phyloP scores from a whole-genome alignment of 2,329 filamentous ascomycete species.

The Samsoniella hepiali region DNA sequence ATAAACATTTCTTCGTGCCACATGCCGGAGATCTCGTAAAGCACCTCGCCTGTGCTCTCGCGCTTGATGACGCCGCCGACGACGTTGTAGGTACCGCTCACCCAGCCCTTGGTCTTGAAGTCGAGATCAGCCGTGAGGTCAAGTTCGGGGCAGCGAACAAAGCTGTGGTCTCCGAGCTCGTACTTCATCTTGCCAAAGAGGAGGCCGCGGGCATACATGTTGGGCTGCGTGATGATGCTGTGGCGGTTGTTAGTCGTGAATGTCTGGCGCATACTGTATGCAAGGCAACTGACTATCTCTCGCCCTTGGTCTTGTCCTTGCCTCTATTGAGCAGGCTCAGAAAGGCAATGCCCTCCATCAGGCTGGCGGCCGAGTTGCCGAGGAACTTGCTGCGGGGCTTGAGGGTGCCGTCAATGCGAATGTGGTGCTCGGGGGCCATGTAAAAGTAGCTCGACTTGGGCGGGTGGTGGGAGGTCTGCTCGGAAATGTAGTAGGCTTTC shows the following conservation, averaged over 20 bases:
- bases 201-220: conserved; percentile 98
- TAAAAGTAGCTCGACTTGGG: conserved; percentile 99
- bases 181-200: conserved; percentile 99
- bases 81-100: conserved; percentile 92
- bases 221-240: conserved; percentile 69
- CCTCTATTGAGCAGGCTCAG: conserved; percentile 78
- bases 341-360: conserved; percentile 97
- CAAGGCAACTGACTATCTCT: conserved; percentile 73
- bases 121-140: conserved; percentile 87
- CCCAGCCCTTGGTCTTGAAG: conserved; percentile 98
- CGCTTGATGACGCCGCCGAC: conserved; percentile 91
- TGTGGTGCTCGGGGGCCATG: conserved; percentile 89
- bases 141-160: conserved; percentile 84
- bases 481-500: conserved; percentile 89
- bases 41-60: conserved; percentile 75
- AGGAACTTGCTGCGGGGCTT: conserved; percentile 94
- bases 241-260: neutral
- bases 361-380: conserved; percentile 92
- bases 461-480: conserved; percentile 97
- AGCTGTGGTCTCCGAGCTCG: conserved; percentile 93
- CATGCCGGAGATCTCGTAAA: conserved; percentile 88
- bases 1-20: conserved; percentile 97
- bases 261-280: too few relatives aligned
- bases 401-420: conserved; percentile 91
- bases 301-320: conserved; percentile 60